A percentile compares a stretch with the other conserved stretches of the same genome.
Evolutionary conservation across 148 eudicot genomes (phyloP).

Genomic region (Rhododendron vialii): DNA sequence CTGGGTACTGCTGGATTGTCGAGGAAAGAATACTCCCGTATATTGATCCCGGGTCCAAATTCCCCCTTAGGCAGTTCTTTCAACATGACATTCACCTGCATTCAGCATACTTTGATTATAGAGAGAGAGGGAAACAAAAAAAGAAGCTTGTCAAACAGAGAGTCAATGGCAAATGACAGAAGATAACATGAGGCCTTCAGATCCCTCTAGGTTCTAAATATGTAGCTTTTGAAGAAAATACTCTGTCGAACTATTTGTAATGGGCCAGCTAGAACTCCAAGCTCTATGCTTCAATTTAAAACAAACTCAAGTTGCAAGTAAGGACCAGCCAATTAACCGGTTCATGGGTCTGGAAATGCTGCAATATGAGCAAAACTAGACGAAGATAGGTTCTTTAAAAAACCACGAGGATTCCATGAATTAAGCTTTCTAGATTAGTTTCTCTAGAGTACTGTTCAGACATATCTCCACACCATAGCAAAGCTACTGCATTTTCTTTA

Average conservation of each 20-base stretch:
- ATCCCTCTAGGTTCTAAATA: not conserved
- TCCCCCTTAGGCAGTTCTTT: constrained; percentile 58
- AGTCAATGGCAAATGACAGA: not conserved
- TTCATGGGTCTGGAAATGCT: not conserved
- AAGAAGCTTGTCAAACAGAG: not conserved
- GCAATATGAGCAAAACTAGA: not conserved
- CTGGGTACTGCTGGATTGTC: constrained; percentile 72
- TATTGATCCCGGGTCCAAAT: constrained; percentile 68
- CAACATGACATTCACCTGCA: constrained; percentile 78
- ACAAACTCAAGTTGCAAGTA: not conserved
- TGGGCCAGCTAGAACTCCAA: not conserved
- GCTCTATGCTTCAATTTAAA: not conserved
- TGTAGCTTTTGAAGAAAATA: not conserved
- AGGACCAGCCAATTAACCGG: not conserved
- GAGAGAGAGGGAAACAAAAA: not conserved
- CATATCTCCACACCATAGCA: not conserved
- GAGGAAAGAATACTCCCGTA: constrained; percentile 84
- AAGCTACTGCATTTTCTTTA: not conserved
- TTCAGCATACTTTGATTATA: not conserved
- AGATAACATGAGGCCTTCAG: not conserved
- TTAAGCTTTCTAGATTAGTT: not conserved
- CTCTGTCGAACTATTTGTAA: not conserved
- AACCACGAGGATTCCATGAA: not conserved
- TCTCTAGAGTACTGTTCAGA: not conserved
- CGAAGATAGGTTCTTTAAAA: not conserved